These are phyloP conservation scores for Diplodia seriata DNA, from an alignment of 2,329 filamentous ascomycete genomes.

Conservation along the genomic window DNA sequence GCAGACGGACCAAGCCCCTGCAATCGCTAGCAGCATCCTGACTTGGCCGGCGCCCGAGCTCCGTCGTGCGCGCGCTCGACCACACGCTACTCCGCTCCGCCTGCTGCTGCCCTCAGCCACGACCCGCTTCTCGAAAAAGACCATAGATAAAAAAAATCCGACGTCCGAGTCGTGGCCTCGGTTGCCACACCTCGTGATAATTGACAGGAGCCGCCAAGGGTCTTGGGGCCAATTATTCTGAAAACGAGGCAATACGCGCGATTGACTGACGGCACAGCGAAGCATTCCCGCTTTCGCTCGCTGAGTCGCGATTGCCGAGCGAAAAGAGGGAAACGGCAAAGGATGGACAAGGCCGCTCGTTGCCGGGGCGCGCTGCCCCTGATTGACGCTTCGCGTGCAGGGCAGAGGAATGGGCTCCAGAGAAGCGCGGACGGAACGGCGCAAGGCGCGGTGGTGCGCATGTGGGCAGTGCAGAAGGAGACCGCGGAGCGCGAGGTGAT, in stretches of 20 bases:
- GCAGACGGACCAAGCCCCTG: neutral
- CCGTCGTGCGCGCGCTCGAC: neutral
- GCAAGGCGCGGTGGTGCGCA: conserved; percentile 1
- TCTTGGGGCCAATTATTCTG: neutral
- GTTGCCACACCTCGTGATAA: conserved; percentile 16
- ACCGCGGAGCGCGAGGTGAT: conserved; percentile 12
- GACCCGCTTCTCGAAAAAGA: conserved; percentile 9
- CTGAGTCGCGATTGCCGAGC: conserved; percentile 14
- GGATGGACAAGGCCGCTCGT: conserved; percentile 8
- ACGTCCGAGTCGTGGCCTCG: conserved; percentile 1
- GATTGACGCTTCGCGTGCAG: conserved; percentile 20
- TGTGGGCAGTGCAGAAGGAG: conserved; percentile 23
- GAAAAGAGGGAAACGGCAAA: conserved; percentile 5
- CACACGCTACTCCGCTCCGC: neutral
- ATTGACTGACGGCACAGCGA: conserved; percentile 5
- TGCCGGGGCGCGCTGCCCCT: conserved; percentile 3
- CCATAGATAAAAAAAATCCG: neutral
- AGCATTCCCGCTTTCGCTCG: neutral
- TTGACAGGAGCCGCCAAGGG: neutral
- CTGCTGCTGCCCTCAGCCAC: neutral
- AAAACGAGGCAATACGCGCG: conserved; percentile 14
- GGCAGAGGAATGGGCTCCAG: conserved; percentile 1
- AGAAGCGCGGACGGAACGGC: conserved; percentile 14
- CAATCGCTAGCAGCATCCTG: conserved; percentile 17
- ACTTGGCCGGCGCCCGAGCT: conserved; percentile 16